These are phyloP conservation scores for Arachnopeziza araneosa DNA, from an alignment of 2,329 filamentous ascomycete genomes.

Conservation along the genomic window DNA sequence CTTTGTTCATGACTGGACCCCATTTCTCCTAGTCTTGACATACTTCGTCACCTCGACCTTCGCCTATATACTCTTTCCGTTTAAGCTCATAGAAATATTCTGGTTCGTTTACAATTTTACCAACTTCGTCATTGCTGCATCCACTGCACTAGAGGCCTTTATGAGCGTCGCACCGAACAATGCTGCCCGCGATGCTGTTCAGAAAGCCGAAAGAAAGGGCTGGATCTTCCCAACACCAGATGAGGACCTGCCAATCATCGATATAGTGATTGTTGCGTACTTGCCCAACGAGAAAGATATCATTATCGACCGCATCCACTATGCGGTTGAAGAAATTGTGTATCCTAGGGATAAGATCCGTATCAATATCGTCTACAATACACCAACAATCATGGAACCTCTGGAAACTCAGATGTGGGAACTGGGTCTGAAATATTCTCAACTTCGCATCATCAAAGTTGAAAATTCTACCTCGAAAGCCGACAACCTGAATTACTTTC, in stretches of 20 bases:
- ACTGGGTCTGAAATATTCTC: conserved; percentile 34
- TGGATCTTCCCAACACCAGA: conserved; percentile 39
- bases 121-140: conserved; percentile 39
- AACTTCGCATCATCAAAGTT: conserved; percentile 41
- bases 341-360: conserved; percentile 42
- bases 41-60: conserved; percentile 38
- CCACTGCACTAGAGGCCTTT: conserved; percentile 37
- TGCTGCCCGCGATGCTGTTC: conserved; percentile 33
- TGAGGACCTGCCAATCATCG: conserved; percentile 37
- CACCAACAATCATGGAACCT: conserved; percentile 40
- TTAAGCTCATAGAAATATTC: conserved; percentile 34
- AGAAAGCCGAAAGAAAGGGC: conserved; percentile 33
- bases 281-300: conserved; percentile 47
- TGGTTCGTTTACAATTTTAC: conserved; percentile 40
- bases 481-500: conserved; percentile 45
- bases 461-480: conserved; percentile 44
- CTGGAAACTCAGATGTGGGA: conserved; percentile 38
- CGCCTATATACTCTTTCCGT: conserved; percentile 36
- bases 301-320: conserved; percentile 41
- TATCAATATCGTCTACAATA: conserved; percentile 45
- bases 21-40: conserved; percentile 35
- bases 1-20: conserved; percentile 35
- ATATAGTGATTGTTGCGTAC: conserved; percentile 44
- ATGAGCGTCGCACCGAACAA: conserved; percentile 34
- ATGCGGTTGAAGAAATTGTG: conserved; percentile 40